A percentile compares a stretch with the other conserved stretches of the same genome.
Conservation (phyloP, 257 asterid species). For the Ocimum tenuiflorum region DNA sequence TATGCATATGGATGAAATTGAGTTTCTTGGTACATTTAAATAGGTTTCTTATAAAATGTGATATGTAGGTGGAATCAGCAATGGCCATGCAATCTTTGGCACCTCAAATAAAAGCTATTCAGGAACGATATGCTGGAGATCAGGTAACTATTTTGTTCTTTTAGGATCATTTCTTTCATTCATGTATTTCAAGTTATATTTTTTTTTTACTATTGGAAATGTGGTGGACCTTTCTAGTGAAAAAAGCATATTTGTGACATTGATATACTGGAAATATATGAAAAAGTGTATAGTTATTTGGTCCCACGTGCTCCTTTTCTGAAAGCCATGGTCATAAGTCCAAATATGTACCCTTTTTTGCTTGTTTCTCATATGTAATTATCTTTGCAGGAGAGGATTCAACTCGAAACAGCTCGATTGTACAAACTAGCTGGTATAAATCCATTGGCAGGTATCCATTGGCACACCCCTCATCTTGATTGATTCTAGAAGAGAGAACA, state of each 20-base stretch:
- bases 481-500: neutral
- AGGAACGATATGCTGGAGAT: constrained; percentile 94
- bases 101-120: constrained; percentile 97
- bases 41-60: constrained; percentile 17
- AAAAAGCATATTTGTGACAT: constrained; percentile 1
- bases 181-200: neutral
- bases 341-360: neutral
- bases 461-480: constrained; percentile 7
- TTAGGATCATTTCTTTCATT: constrained; percentile 6
- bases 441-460: constrained; percentile 78
- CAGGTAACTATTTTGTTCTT: constrained; percentile 54
- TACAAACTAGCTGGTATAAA: constrained; percentile 96
- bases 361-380: constrained; percentile 16
- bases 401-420: constrained; percentile 90
- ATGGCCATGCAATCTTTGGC: constrained; percentile 94
- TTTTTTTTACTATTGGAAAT: neutral
- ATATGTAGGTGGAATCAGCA: constrained; percentile 80
- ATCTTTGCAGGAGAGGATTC: constrained; percentile 76
- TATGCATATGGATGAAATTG: neutral
- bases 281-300: neutral
- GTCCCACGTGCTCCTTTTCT: neutral
- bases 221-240: neutral
- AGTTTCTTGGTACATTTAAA: constrained; percentile 2
- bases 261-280: neutral
- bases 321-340: neutral